Base-by-base conservation (phyloP, 176 grass and related monocot species). In the Rhynchospora pubera region DNA sequence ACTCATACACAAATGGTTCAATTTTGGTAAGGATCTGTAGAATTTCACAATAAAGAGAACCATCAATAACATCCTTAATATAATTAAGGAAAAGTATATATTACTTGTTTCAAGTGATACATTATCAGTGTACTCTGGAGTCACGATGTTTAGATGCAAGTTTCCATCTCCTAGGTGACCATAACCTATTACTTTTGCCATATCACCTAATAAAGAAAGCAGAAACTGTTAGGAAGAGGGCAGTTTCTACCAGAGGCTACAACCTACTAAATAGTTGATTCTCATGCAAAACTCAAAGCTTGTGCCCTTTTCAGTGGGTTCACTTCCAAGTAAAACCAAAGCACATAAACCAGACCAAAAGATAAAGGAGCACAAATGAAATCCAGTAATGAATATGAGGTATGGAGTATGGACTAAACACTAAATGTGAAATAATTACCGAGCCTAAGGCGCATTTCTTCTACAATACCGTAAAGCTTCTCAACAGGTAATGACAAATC, bases 141-240 rank as follows among this genome's bases (percentile, higher is more conserved):
- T 91, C 69, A 91, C 15, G 39, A 98, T 91, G 79, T 98, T 98
- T 76, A 94, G 51, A 83, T 98, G 92, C 82, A 98, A 85, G 77
- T 98, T 98, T 7, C 96, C 96, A 78, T 98, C 96, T 88, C 96
- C 92, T 82, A 98, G 92, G 69, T 94, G 96, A 10, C 96, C 96
- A 73, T 94, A 93, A 21, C 92, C 95, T 65, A 98, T 83, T 82
- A 98, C 92, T 32, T 89, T 85, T 47, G 85, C 90, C 72, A 60
- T 78, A 61, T 87, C 63, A 87, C 90, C 95, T 94, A 84, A 39
- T 8, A 48, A 66, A 71, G 72, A 87, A 75, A 87, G 21, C 63
- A 46, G 30, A 53, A 47, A 58, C 24, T 15, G 66, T 32, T 73
- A 61, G 28, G 16, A 60, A 19, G 1, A 71, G 55, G 3, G 19